Evolutionary conservation across 2,329 filamentous ascomycete genomes (phyloP), one percentile per base, ranked within the genome.

Genomic region (Trichoderma gracile): DNA sequence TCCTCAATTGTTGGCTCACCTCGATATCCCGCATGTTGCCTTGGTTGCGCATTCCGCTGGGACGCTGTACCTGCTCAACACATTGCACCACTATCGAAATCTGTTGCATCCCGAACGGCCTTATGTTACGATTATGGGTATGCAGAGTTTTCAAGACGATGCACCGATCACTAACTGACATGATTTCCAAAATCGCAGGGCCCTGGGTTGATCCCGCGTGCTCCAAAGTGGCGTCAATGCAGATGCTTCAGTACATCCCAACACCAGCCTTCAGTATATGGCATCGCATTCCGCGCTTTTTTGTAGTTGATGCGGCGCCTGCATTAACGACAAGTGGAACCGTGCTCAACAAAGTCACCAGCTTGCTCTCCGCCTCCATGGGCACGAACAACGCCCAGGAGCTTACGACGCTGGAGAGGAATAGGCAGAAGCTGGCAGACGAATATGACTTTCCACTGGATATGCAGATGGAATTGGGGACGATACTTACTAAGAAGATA

Each of bases 141-240:
- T 4, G 56, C 40, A 40, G 10, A 58, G 5, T 14, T 27, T 27
- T 3, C 4, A 38, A 14, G 12, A 3, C 12, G 4, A 12, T 3
- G 1, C 33, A 14, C 14, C 5, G 1, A 12, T 38, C 33, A 10
- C 10, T 38, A 4, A 14, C 33, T 38, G 12, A 38, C 12, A 38
- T 12, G 33, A 4, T 21, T 49, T n/a, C 40, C 19, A 40, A 5
- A 21, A 19, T 27, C 6, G 33, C 9, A 59, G 56, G 43, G 12
- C 56, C 56, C 4, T 59, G 56, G 56, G 43, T 49, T 59, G 56
- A 59, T 25, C 56, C 56, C 7, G 56, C 27, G 15, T 43, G 47
- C 4, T 59, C 56, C 9, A 49, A 59, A 25, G 19, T 40, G 12
- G 38, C 43, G 25, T 5, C 45, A 40, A 33, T 30, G 56, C 56